Conservation (phyloP, 345 rosid genomes). For the Excoecaria cochinchinensis region DNA sequence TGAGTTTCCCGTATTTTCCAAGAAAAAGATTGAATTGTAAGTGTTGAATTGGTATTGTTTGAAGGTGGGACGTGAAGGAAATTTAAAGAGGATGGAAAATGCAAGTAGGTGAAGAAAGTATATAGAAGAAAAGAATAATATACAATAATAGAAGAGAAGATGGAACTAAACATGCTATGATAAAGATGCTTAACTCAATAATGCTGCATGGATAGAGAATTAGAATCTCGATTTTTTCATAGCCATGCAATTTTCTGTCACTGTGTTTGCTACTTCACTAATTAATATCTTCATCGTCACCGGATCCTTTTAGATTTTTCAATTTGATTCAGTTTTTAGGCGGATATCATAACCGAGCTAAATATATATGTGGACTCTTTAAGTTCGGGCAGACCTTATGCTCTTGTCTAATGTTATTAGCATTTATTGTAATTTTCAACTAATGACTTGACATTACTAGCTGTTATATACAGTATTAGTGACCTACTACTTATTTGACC, state of each 20-base stretch:
- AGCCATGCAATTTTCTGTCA: slow-evolving; percentile 21
- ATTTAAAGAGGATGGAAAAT: slow-evolving; percentile 28
- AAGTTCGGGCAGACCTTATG: too few species aligned
- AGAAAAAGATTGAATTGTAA: neutral
- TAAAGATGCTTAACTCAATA: slow-evolving; percentile 67
- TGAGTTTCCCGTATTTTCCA: slow-evolving; percentile 23
- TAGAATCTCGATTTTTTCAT: slow-evolving; percentile 39
- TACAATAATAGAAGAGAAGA: slow-evolving; percentile 45
- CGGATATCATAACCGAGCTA: too few species aligned
- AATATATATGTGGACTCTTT: too few species aligned
- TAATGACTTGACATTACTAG: too few species aligned
- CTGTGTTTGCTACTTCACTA: slow-evolving; percentile 18
- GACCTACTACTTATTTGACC: too few species aligned
- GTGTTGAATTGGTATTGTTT: neutral
- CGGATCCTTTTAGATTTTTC: too few species aligned
- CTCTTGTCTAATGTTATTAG: too few species aligned
- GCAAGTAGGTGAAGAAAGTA: slow-evolving; percentile 33
- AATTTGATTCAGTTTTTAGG: too few species aligned
- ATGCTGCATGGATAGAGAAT: slow-evolving; percentile 45
- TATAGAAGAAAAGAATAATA: slow-evolving; percentile 32
- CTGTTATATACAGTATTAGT: too few species aligned
- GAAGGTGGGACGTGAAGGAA: slow-evolving; percentile 10
- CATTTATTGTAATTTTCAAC: too few species aligned
- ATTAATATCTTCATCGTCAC: slow-evolving; percentile 5
- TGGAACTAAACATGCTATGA: slow-evolving; percentile 35